These are phyloP conservation scores for Tillandsia leiboldiana DNA, from an alignment of 176 grass and related monocot species.

Conservation along the genomic window DNA sequence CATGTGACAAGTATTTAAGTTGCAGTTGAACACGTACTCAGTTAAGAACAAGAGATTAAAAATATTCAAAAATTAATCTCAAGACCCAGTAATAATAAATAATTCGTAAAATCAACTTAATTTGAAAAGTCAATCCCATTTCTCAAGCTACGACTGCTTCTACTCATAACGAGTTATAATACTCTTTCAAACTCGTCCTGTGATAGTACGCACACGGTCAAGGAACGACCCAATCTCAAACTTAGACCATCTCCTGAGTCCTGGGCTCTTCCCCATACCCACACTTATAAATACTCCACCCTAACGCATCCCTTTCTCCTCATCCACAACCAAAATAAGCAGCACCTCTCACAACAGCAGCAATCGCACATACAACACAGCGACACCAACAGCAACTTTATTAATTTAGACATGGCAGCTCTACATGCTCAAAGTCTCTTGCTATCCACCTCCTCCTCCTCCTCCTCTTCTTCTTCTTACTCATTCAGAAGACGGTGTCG, in stretches of 20 bases:
- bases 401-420: not conserved
- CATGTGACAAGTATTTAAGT: too few relatives aligned
- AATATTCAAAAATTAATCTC: too few relatives aligned
- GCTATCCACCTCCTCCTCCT: not conserved
- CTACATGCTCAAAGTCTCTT: constrained; percentile 2
- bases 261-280: not conserved
- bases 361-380: not conserved
- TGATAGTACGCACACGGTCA: not conserved
- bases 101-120: not conserved
- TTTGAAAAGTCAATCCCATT: not conserved
- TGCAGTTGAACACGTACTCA: too few relatives aligned
- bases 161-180: not conserved
- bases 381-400: not conserved
- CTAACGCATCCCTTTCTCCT: not conserved
- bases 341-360: not conserved
- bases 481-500: not conserved
- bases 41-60: too few relatives aligned
- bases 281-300: not conserved
- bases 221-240: not conserved
- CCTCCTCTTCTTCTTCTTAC: not conserved
- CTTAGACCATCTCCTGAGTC: not conserved
- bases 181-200: not conserved
- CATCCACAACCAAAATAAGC: not conserved
- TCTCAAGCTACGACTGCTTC: not conserved
- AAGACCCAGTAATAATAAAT: too few relatives aligned